Percentiles rank a stretch among this genome's conserved stretches.
phyloP scores from a whole-genome alignment of 2,329 filamentous ascomycete species.

The Cladophialophora immunda region DNA sequence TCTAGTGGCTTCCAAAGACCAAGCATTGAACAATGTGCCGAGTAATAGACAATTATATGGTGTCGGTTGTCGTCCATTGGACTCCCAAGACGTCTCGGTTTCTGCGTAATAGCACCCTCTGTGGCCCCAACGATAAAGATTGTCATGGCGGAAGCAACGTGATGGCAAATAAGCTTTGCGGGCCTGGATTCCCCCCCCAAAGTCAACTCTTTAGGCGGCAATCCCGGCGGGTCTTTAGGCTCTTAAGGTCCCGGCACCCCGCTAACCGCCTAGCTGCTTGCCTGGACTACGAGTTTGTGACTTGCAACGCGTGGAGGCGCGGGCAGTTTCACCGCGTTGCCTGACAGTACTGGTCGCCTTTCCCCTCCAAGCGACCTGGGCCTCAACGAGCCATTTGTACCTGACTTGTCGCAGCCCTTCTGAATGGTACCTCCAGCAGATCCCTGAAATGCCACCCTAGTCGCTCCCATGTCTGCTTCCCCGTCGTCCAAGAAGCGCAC shows the following conservation, averaged over 20 bases:
- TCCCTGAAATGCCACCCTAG: conserved; percentile 21
- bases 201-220: background rate
- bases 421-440: background rate
- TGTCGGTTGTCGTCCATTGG: background rate
- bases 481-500: conserved; percentile 28
- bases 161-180: background rate
- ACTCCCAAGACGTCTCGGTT: background rate
- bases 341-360: background rate
- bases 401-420: conserved; percentile 1
- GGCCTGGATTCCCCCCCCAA: background rate
- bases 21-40: background rate
- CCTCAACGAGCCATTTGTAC: background rate
- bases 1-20: background rate
- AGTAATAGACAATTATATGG: background rate
- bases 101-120: no score
- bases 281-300: no score
- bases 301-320: background rate
- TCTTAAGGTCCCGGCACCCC: background rate
- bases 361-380: conserved; percentile 4
- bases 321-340: conserved; percentile 1
- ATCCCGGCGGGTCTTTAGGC: background rate
- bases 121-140: no score
- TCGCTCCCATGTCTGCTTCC: conserved; percentile 30
- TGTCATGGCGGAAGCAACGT: no score
- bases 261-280: background rate